Base-by-base conservation (phyloP, 108 stramenopile species). In the Pseudonitzschia delicatissima region DNA sequence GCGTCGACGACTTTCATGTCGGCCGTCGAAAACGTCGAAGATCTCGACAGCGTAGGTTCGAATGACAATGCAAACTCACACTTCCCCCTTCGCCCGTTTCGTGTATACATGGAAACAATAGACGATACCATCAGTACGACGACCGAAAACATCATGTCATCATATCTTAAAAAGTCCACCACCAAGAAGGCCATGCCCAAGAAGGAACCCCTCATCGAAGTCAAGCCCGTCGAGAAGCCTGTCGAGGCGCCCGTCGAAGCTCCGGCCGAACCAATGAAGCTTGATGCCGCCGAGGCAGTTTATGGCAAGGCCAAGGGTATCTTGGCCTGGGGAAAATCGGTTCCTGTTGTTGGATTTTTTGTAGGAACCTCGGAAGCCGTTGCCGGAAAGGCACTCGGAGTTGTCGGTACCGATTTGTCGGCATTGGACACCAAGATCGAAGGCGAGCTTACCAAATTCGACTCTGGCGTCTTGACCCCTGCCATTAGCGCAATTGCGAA, bases 311-410 rank as follows among this genome's bases (percentile, higher is more conserved):
- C 78, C 58, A 92, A 92, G 60, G 78, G 63, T 51, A 71, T 85
- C 18, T 88, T 87, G 86, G 67, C 79, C 7, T 88, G 87, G 87
- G 90, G 87, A 42, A 91, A 92, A 53, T 72, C 76, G 18, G 71
- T 85, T 35, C 69, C 87, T 33, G 34, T 87, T 33, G 49, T 92
- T 20, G 44, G 55, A 20, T 57, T 71, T 60, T 51, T 88, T 36
- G 68, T 87, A n/a, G 82, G 78, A 31, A 67, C 87, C 21, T 81
- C 86, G 45, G 91, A 92, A 57, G 70, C 67, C 5, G 80, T 83
- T 15, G 84, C 86, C 50, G 64, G 79, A n/a, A 87, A 85, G 64
- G 77, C 85, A 17, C 51, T 88, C 25, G 66, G 59, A 9, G 51
- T 75, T 13, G 75, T 79, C 66, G 84, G 80, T 62, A 69, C 78